Percentiles rank a stretch among this genome's conserved stretches.
phyloP scores from a whole-genome alignment of 2,329 filamentous ascomycete species.

The Lasiodiplodia sp. region DNA sequence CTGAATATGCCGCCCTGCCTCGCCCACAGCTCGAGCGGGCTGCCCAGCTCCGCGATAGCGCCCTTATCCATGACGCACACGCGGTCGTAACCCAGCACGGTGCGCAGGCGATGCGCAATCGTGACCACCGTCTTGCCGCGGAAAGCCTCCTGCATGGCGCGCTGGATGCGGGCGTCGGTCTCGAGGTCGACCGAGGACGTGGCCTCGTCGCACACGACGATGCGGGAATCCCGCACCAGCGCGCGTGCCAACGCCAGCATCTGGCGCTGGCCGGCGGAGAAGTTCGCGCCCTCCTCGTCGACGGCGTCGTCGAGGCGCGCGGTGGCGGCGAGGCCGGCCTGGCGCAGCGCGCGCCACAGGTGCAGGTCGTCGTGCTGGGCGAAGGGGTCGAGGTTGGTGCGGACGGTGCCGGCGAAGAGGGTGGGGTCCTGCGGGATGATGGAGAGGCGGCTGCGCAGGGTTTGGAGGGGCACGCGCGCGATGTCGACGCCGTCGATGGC shows the following conservation, averaged over 20 bases:
- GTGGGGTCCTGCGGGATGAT: constrained; percentile 89
- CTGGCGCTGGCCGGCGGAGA: constrained; percentile 92
- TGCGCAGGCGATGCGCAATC: constrained; percentile 90
- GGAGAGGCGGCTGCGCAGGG: constrained; percentile 76
- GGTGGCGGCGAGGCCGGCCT: constrained; percentile 73
- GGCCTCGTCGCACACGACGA: constrained; percentile 97
- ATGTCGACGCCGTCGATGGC: constrained; percentile 65
- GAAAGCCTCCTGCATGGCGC: constrained; percentile 85
- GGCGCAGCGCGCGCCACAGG: constrained; percentile 78
- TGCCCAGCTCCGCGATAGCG: constrained; percentile 83
- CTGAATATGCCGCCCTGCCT: constrained; percentile 77
- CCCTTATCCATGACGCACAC: constrained; percentile 97
- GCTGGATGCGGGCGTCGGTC: constrained; percentile 94
- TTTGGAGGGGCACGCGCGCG: constrained; percentile 74
- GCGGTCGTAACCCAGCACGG: constrained; percentile 91
- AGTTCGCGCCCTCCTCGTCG: constrained; percentile 95
- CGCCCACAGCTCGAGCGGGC: constrained; percentile 76
- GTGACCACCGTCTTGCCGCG: constrained; percentile 86
- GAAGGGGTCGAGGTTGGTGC: constrained; percentile 83
- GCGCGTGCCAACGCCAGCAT: constrained; percentile 93
- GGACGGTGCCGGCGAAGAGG: constrained; percentile 80
- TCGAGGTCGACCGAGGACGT: constrained; percentile 94
- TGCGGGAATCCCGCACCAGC: constrained; percentile 83
- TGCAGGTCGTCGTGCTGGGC: constrained; percentile 77
- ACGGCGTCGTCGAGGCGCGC: constrained; percentile 84